Base-by-base conservation (phyloP, 495 filamentous ascomycete species). In the Aspergillus nidulans region DNA sequence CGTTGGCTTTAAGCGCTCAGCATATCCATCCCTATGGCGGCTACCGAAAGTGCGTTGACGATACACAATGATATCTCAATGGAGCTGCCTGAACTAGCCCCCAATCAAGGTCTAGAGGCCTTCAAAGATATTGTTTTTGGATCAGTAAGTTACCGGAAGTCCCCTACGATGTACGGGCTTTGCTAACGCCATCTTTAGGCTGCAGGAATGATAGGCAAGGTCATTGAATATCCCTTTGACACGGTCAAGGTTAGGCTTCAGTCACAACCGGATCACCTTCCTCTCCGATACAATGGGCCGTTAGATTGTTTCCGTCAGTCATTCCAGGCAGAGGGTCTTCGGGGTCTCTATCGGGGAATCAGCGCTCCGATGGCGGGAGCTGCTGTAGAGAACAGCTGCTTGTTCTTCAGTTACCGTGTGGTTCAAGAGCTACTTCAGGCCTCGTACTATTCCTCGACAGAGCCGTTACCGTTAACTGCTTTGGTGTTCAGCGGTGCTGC, bases 221-320 rank as follows among this genome's bases (percentile, higher is more conserved):
- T 89, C 58, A 90, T 99, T 63, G 95, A 99, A 64, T 99, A 95
- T 67, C 95, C 95, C 26, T 97, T 97, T 70, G 95, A 99, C 75
- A 99, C 95, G 0, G 86, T 99, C 61, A 99, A 99, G 77, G 94
- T 89, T 41, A 81, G 84, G 43, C 67, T 81, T 16, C 78, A 81
- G 50, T 81, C 78, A 19, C 94, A 97, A 68, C 90, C 91, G 7
- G 86, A 91, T 63, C 82, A 87, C 55, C 78, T 87, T 1, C 90
- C 92, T 24, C 83, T 90, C 13, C 86, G 81, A 18, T 98, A 97
- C 68, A 84, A 69, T 1, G 95, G 95, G 0, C 92, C 95, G 0
- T 57, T 97, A 50, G 95, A 97, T 74, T 97, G 94, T 72, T 95
- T 98, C 71, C 81, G 82, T 49, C 90, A 97, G 70, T 89, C 89